A percentile compares a stretch with the other conserved stretches of the same genome.
Conservation (phyloP, 108 stramenopile species). For the Poteriospumella lacustris region DNA sequence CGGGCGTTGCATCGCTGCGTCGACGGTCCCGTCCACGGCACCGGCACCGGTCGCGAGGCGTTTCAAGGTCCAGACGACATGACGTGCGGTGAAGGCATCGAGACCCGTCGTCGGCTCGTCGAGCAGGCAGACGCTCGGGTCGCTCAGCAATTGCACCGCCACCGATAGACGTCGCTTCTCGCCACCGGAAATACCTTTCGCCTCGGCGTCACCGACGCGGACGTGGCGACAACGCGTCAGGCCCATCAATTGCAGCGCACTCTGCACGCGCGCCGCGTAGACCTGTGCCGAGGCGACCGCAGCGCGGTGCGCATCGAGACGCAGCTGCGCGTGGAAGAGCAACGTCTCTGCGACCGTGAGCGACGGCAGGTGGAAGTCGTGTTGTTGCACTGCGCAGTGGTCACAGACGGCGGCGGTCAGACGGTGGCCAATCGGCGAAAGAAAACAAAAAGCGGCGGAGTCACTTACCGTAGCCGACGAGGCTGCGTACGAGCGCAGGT, state of each 20-base stretch:
- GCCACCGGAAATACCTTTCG: conserved; percentile 54
- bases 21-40: neutral
- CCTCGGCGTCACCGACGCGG: neutral
- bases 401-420: too few relatives aligned
- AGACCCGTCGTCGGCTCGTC: conserved; percentile 63
- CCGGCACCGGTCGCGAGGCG: neutral
- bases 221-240: neutral
- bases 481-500: too few relatives aligned
- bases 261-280: neutral
- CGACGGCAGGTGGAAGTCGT: conserved; percentile 17
- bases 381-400: conserved; percentile 18
- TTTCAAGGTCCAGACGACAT: neutral
- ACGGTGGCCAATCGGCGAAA: too few relatives aligned
- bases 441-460: too few relatives aligned
- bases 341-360: conserved; percentile 26
- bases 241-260: neutral
- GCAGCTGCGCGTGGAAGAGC: conserved; percentile 21
- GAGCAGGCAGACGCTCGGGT: conserved; percentile 24
- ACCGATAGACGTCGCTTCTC: conserved; percentile 53
- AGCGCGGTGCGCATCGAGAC: neutral
- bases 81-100: conserved; percentile 66
- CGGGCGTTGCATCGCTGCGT: neutral
- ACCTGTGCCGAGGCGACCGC: neutral
- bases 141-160: conserved; percentile 36
- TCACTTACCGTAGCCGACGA: too few relatives aligned